Base-by-base conservation (phyloP, 352 stramenopile genomes). In the Phytophthora idaei region DNA sequence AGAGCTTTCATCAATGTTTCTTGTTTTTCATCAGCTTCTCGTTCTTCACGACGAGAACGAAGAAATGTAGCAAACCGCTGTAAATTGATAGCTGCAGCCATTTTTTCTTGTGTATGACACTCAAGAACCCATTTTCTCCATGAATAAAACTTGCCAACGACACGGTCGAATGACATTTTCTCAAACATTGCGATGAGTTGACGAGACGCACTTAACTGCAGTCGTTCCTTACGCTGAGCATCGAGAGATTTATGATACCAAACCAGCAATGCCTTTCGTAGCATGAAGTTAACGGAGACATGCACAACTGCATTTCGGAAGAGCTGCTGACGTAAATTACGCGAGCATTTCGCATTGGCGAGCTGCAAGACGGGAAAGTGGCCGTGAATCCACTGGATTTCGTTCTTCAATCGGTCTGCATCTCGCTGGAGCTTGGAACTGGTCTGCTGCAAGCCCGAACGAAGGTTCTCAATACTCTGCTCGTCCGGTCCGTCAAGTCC, bases 371-470 rank as follows among this genome's bases (percentile, higher is more conserved):
- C 74, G 0, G 83, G 83, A 11, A 90, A 77, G 46, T 91, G 80
- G 2, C 67, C 48, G 28, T 87, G 79, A 58, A 91, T 91, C 80
- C 83, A 91, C 64, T 83, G 64, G 31, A 91, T 74, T 58, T 91
- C 78, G 28, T 34, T 42, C 11, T 67, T 54, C 11, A 90, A 58
- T n/a, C 73, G 42, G 32, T 55, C 56, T 14, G 27, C 36, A 5
- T 58, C 53, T n/a, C n/a, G 53, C 11, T 53, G 39, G 14, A 58
- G 57, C 44, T 59, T 50, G 4, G 42, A 39, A n/a, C n/a, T 63
- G 14, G 47, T 57, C 14, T 66, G 58, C 2, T 32, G 46, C 25
- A 70, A 60, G 6, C 56, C 54, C 14, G 34, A 59, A 39, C 66
- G 66, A 58, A 74, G 61, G 0, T n/a, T 34, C 7, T 53, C 54